These are phyloP conservation scores for Alopecurus myosuroides DNA, from an alignment of 176 grass and related monocot species.

Conservation along the genomic window DNA sequence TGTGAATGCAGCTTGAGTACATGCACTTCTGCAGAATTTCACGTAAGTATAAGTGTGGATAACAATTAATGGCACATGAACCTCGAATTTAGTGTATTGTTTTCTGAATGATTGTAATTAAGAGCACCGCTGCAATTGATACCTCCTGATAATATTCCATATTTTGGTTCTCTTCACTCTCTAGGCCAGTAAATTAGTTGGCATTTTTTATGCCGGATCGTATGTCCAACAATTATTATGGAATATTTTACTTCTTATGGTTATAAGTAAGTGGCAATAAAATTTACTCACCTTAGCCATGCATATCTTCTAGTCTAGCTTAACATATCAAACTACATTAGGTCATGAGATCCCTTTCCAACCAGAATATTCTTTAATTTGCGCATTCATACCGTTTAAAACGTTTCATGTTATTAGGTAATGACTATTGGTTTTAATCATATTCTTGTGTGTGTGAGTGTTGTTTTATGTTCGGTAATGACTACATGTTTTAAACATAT, in stretches of 20 bases:
- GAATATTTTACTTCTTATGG: background rate
- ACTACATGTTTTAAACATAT: background rate
- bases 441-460: background rate
- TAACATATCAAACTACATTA: background rate
- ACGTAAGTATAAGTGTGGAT: background rate
- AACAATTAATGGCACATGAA: background rate
- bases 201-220: background rate
- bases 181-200: background rate
- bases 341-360: background rate
- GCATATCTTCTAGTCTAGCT: background rate
- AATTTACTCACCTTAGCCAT: background rate
- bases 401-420: background rate
- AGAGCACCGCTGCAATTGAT: background rate
- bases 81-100: background rate
- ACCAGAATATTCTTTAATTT: background rate
- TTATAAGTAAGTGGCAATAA: background rate
- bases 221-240: background rate
- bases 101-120: background rate
- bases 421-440: background rate
- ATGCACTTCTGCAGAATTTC: background rate
- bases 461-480: background rate
- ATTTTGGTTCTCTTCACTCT: background rate
- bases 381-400: background rate
- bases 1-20: background rate
- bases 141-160: background rate